Percentiles rank a stretch among this genome's conserved stretches.
phyloP scores from a whole-genome alignment of 2,329 filamentous ascomycete species.

The Exophiala phaeomuriformis region DNA sequence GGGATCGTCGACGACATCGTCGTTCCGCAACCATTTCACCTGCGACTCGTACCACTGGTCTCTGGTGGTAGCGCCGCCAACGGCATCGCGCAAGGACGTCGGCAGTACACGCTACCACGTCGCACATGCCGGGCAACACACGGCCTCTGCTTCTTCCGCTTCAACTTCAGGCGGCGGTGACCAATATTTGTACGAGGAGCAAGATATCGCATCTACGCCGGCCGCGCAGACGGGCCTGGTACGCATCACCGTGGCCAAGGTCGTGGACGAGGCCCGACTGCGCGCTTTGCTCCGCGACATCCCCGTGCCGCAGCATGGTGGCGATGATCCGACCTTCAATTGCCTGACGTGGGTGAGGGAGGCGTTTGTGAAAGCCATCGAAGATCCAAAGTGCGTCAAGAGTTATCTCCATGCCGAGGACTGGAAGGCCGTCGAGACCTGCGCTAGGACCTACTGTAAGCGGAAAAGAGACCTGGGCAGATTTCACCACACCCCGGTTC shows the following conservation, averaged over 20 bases:
- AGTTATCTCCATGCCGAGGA: conserved; percentile 22
- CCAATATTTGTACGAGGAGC: conserved; percentile 24
- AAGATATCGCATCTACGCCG: conserved; percentile 18
- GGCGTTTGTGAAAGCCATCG: conserved; percentile 19
- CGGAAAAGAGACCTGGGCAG: conserved; percentile 22
- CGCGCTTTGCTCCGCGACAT: conserved; percentile 18
- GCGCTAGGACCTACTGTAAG: conserved; percentile 25
- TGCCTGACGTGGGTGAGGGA: conserved; percentile 25
- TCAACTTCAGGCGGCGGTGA: neutral
- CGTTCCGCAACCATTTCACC: conserved; percentile 20
- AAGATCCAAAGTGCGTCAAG: conserved; percentile 18
- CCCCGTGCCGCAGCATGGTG: neutral
- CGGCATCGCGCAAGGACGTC: conserved; percentile 12
- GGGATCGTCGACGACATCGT: conserved; percentile 15
- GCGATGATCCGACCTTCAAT: conserved; percentile 19
- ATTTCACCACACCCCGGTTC: conserved; percentile 9
- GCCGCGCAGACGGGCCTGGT: conserved; percentile 17
- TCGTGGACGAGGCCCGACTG: conserved; percentile 21
- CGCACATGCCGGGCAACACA: conserved; percentile 14
- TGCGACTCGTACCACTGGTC: conserved; percentile 27
- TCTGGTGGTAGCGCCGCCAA: conserved; percentile 21
- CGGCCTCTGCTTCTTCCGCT: too few species aligned
- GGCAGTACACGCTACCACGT: conserved; percentile 23
- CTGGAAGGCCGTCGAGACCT: conserved; percentile 22
- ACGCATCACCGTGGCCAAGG: conserved; percentile 23